phyloP scores from a whole-genome alignment of 2,329 filamentous ascomycete species.

The Akanthomyces muscarius region DNA sequence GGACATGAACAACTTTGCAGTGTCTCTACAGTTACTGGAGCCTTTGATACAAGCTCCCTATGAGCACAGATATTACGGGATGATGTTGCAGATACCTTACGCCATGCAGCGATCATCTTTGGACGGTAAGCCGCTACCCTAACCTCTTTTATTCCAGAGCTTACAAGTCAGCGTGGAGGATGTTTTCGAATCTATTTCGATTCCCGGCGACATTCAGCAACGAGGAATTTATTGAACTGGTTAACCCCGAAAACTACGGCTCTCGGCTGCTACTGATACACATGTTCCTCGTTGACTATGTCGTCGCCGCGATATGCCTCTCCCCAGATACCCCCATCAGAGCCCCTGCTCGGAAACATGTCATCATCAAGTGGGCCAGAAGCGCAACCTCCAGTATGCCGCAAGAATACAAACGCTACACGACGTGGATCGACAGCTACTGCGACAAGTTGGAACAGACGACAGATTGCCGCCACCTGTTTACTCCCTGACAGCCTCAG shows the following conservation, averaged over 20 bases:
- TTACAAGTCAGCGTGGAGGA: conserved; percentile 22
- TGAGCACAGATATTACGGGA: conserved; percentile 22
- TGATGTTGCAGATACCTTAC: conserved; percentile 19
- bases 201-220: conserved; percentile 22
- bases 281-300: conserved; percentile 32
- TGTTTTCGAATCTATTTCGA: conserved; percentile 23
- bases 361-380: conserved; percentile 25
- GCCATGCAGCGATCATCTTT: conserved; percentile 20
- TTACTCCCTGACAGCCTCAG: conserved; percentile 24
- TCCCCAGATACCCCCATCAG: conserved; percentile 22
- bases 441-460: conserved; percentile 22
- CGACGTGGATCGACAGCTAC: conserved; percentile 23
- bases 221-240: conserved; percentile 31
- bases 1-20: conserved; percentile 23
- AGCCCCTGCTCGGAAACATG: conserved; percentile 23
- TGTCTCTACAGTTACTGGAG: conserved; percentile 20
- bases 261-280: conserved; percentile 35
- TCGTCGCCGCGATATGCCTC: conserved; percentile 25
- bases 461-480: conserved; percentile 25
- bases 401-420: conserved; percentile 19
- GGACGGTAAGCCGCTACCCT: conserved; percentile 19
- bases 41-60: conserved; percentile 20
- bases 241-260: conserved; percentile 27
- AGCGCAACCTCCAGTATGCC: conserved; percentile 23
- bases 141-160: not conserved